Percentiles rank a stretch among this genome's conserved stretches.
Conservation (phyloP, 352 stramenopile species). For the Albugo laibachii region DNA sequence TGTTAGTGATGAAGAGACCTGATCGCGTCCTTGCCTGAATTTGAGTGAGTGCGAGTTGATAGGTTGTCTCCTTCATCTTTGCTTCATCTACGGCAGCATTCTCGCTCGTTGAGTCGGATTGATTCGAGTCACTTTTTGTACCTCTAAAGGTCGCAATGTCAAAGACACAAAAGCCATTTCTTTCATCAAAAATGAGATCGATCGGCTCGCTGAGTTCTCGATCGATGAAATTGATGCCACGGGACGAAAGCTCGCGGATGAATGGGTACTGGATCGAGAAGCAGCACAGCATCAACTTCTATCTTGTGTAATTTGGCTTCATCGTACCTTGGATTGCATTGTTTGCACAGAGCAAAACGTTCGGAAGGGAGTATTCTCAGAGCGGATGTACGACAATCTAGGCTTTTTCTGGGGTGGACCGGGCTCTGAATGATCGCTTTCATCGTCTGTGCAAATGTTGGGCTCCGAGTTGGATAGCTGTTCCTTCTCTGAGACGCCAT, state of each 20-base stretch:
- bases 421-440: too few species aligned
- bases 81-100: constrained; percentile 12
- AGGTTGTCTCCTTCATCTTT: constrained; percentile 27
- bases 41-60: constrained; percentile 32
- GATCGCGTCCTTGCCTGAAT: constrained; percentile 6
- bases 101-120: neutral
- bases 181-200: constrained; percentile 44
- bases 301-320: neutral
- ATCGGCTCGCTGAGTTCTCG: constrained; percentile 27
- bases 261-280: constrained; percentile 24
- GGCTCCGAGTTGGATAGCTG: too few species aligned
- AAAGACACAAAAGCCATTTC: constrained; percentile 31
- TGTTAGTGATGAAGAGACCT: neutral
- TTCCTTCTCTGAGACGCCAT: too few species aligned
- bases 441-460: too few species aligned
- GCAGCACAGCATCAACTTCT: constrained; percentile 47
- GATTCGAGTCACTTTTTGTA: constrained; percentile 3
- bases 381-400: constrained; percentile 1
- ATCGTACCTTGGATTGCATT: constrained; percentile 15
- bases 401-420: constrained; percentile 20
- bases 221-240: constrained; percentile 26
- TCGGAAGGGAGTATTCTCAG: constrained; percentile 12
- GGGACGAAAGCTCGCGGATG: too few species aligned
- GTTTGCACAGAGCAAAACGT: constrained; percentile 21
- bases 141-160: constrained; percentile 16